phyloP scores from a whole-genome alignment of 352 stramenopile species.

The Lagenidium sp. region DNA sequence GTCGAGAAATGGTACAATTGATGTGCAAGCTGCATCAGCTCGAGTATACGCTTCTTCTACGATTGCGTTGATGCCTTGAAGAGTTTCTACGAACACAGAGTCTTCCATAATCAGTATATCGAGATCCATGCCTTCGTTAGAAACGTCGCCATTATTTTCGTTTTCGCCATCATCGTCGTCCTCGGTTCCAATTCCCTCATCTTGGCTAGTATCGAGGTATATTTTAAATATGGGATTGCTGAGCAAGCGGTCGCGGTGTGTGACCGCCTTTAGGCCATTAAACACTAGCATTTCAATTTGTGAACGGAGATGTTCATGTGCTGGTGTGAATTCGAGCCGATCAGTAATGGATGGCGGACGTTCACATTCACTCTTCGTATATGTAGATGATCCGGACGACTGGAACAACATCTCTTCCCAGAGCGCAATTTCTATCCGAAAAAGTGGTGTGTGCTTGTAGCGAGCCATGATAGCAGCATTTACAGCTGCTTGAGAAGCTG shows the following conservation, averaged over 20 bases:
- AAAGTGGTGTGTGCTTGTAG: conserved; percentile 27
- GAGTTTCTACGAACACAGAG: conserved; percentile 36
- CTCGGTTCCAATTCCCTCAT: conserved; percentile 25
- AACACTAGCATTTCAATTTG: conserved; percentile 67
- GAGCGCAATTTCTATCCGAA: conserved; percentile 68
- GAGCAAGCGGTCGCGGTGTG: conserved; percentile 49
- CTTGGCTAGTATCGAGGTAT: conserved; percentile 48
- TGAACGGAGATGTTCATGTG: conserved; percentile 38
- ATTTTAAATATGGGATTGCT: conserved; percentile 53
- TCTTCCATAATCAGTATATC: conserved; percentile 81
- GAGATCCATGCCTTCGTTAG: conserved; percentile 45
- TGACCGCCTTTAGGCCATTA: conserved; percentile 55
- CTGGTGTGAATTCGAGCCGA: conserved; percentile 38
- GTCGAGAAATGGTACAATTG: conserved; percentile 63
- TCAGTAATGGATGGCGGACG: no score
- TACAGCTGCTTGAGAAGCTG: conserved; percentile 14
- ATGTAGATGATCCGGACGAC: not conserved
- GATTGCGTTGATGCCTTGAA: conserved; percentile 40
- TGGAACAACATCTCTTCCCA: conserved; percentile 2
- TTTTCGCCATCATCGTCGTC: conserved; percentile 28
- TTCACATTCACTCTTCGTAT: no score
- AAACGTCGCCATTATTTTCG: conserved; percentile 19
- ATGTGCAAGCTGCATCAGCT: conserved; percentile 37
- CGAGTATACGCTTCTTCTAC: conserved; percentile 41
- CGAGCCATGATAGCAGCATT: conserved; percentile 14